phyloP scores from a whole-genome alignment of 2,329 filamentous ascomycete species.

The Ceratocystiopsis minuta region DNA sequence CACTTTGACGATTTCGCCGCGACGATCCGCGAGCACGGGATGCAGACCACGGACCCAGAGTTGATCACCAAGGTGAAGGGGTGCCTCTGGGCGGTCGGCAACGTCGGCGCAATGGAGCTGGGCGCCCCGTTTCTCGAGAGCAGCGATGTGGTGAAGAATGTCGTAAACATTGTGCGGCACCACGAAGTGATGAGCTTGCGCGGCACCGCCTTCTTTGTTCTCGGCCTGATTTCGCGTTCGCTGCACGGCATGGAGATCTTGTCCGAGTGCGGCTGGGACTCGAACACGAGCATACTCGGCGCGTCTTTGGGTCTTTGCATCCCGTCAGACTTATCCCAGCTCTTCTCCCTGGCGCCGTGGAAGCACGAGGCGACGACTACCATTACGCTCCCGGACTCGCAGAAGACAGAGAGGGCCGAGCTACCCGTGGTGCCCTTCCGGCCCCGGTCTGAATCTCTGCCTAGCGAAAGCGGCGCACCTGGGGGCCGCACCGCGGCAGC shows the following conservation, averaged over 20 bases:
- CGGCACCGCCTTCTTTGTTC: constrained; percentile 89
- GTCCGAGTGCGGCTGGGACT: constrained; percentile 81
- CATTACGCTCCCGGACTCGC: constrained; percentile 29
- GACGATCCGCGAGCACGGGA: constrained; percentile 74
- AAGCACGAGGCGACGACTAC: constrained; percentile 29
- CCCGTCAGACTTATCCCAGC: constrained; percentile 55
- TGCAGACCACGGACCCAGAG: constrained; percentile 72
- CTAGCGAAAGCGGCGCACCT: not conserved
- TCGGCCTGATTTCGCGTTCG: constrained; percentile 82
- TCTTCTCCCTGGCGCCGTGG: constrained; percentile 56
- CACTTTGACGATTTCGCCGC: constrained; percentile 88
- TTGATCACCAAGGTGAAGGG: constrained; percentile 87
- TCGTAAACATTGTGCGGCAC: constrained; percentile 72
- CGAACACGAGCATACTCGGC: constrained; percentile 67
- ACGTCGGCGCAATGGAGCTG: constrained; percentile 95
- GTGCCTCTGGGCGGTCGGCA: constrained; percentile 92
- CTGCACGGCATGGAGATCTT: constrained; percentile 84
- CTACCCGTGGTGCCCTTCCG: constrained; percentile 24
- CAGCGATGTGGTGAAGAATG: constrained; percentile 70
- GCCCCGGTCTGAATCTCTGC: constrained; percentile 17
- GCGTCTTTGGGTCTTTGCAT: constrained; percentile 76
- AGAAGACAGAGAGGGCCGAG: constrained; percentile 31
- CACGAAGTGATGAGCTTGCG: constrained; percentile 84
- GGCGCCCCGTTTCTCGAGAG: constrained; percentile 87
- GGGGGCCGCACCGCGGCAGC: constrained; percentile 12